A percentile compares a stretch with the other conserved stretches of the same genome.
Conservation (phyloP, 306 rosid genomes). For the Delonix regia region DNA sequence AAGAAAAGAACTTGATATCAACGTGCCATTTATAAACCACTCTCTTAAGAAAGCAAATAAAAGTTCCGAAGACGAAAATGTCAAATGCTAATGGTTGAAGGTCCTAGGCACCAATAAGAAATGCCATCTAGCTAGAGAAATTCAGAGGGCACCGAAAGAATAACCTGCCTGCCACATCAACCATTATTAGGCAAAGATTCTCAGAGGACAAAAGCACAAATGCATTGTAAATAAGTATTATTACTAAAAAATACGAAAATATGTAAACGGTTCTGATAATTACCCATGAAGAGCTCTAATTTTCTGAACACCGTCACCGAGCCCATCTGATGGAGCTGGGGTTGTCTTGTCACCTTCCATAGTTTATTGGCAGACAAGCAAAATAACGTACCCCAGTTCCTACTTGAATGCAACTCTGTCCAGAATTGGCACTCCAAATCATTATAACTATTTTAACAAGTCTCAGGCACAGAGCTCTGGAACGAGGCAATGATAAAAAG, state of each 20-base stretch:
- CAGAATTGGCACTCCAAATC: conserved; percentile 58
- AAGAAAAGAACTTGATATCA: background rate
- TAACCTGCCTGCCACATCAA: background rate
- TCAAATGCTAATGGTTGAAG: background rate
- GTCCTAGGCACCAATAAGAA: conserved; percentile 16
- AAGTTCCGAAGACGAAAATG: background rate
- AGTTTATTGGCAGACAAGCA: conserved; percentile 45
- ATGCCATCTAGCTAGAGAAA: conserved; percentile 16
- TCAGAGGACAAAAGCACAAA: conserved; percentile 27
- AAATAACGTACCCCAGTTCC: conserved; percentile 60
- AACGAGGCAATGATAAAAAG: background rate
- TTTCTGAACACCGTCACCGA: conserved; percentile 52
- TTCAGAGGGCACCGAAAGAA: background rate
- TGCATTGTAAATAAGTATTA: conserved; percentile 1
- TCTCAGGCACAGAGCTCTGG: conserved; percentile 42
- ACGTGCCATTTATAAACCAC: background rate
- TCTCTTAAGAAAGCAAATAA: conserved; percentile 16
- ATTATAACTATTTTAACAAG: conserved; percentile 53
- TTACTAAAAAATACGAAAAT: conserved; percentile 14
- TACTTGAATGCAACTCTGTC: conserved; percentile 47
- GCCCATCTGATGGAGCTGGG: conserved; percentile 57
- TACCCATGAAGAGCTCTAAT: conserved; percentile 74
- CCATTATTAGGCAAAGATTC: background rate
- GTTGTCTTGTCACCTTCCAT: conserved; percentile 66
- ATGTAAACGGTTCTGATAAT: conserved; percentile 17